phyloP scores from a whole-genome alignment of 371 early-diverging fungal genomes.

The Mucor velutinosus region DNA sequence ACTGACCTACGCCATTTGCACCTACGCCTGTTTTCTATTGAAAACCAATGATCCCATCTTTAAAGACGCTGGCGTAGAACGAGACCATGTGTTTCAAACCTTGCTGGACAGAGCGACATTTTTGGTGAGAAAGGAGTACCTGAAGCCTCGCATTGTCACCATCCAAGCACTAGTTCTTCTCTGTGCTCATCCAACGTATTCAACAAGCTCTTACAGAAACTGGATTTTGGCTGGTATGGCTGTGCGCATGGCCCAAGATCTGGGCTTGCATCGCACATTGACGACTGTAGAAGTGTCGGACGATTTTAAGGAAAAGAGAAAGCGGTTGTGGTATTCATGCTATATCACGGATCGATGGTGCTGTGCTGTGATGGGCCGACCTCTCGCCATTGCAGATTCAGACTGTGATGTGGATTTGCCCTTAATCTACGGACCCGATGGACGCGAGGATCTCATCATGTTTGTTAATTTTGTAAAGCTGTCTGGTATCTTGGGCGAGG shows the following conservation, averaged over 20 bases:
- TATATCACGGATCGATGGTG: conserved; percentile 44
- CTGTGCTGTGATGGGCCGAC: conserved; percentile 45
- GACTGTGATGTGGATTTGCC: conserved; percentile 44
- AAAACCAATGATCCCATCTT: conserved; percentile 31
- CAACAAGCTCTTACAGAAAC: conserved; percentile 34
- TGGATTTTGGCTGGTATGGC: conserved; percentile 55
- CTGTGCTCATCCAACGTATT: conserved; percentile 39
- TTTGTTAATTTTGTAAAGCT: conserved; percentile 38
- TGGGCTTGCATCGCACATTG: conserved; percentile 38
- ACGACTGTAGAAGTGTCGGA: conserved; percentile 19
- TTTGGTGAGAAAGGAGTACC: conserved; percentile 34
- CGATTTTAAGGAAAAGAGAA: conserved; percentile 21
- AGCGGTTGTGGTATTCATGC: conserved; percentile 34
- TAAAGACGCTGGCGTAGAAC: conserved; percentile 20
- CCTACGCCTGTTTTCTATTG: conserved; percentile 37
- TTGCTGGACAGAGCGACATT: conserved; percentile 30
- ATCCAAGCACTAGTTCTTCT: conserved; percentile 48
- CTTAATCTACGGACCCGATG: background rate
- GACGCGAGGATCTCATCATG: conserved; percentile 14
- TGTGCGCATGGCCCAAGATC: conserved; percentile 50
- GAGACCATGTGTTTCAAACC: conserved; percentile 33
- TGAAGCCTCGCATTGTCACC: conserved; percentile 38
- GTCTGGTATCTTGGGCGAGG: conserved; percentile 40
- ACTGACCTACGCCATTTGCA: conserved; percentile 41
- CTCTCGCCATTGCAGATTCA: conserved; percentile 42